A percentile compares a stretch with the other conserved stretches of the same genome.
Evolutionary conservation across 257 asterid genomes (phyloP).

Genomic region (Verbena officinalis): DNA sequence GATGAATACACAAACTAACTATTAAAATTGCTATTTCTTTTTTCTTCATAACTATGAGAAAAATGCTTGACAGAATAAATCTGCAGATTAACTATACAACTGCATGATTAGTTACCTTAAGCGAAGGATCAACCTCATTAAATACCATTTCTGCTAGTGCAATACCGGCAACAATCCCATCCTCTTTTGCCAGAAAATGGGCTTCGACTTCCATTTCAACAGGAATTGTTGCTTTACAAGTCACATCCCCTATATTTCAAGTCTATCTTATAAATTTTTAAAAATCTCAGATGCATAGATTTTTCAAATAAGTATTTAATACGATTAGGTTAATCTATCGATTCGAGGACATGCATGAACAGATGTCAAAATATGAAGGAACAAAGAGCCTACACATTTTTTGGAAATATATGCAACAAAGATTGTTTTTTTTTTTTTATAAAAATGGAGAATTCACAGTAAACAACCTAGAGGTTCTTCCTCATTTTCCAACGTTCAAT

Average conservation of each 20-base stretch:
- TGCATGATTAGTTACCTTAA: constrained; percentile 65
- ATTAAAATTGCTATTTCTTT: neutral
- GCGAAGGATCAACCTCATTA: constrained; percentile 77
- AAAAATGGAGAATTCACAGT: neutral
- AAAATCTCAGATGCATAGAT: constrained; percentile 4
- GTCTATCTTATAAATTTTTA: neutral
- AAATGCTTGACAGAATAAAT: constrained; percentile 3
- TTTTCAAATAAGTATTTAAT: neutral
- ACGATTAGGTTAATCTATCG: neutral
- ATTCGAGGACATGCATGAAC: neutral
- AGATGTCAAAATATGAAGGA: neutral
- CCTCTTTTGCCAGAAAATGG: constrained; percentile 87
- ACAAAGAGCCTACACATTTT: neutral
- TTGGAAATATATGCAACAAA: constrained; percentile 23
- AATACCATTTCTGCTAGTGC: constrained; percentile 92
- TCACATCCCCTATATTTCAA: constrained; percentile 76
- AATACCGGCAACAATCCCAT: constrained; percentile 91
- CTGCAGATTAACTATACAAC: neutral
- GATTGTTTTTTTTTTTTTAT: neutral
- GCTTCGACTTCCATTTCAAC: constrained; percentile 90
- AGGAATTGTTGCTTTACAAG: constrained; percentile 94
- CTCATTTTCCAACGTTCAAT: constrained; percentile 3
- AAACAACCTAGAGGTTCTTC: neutral
- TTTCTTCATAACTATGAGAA: constrained; percentile 12
- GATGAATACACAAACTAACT: constrained; percentile 27